These are phyloP conservation scores for Xerocomus minutiporus DNA, from an alignment of 1,284 basidiomycete genomes.

Conservation along the genomic window DNA sequence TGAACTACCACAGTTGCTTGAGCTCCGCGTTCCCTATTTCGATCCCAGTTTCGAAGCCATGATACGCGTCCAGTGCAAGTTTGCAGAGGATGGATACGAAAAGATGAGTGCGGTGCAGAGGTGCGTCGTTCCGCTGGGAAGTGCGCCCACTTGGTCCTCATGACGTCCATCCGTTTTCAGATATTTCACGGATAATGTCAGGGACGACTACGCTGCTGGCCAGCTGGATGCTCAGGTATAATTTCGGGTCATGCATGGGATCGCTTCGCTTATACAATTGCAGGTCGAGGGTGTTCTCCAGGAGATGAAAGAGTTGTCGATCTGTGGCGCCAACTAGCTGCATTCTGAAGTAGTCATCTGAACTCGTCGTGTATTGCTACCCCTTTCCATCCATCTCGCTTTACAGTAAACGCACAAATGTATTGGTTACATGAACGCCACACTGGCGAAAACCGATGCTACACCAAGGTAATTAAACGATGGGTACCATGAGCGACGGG, in stretches of 20 bases:
- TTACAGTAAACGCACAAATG: constrained; percentile 7
- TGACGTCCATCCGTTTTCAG: constrained; percentile 33
- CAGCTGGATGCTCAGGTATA: constrained; percentile 88
- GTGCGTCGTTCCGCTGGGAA: constrained; percentile 34
- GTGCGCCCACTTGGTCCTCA: not conserved
- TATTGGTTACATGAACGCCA: constrained; percentile 14
- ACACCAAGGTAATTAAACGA: constrained; percentile 20
- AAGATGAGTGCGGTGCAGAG: constrained; percentile 95
- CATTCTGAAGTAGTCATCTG: not conserved
- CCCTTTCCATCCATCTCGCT: constrained; percentile 1
- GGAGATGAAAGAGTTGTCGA: constrained; percentile 95
- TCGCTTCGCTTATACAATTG: constrained; percentile 4
- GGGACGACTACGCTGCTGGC: constrained; percentile 96
- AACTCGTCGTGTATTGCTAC: constrained; percentile 11
- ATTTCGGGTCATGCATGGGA: not conserved
- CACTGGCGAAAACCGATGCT: constrained; percentile 15
- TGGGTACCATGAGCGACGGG: not conserved
- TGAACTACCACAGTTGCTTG: constrained; percentile 90
- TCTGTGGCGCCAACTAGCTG: constrained; percentile 62
- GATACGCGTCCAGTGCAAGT: constrained; percentile 96
- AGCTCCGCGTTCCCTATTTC: constrained; percentile 94
- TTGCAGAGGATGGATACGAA: constrained; percentile 97
- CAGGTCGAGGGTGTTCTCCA: constrained; percentile 87
- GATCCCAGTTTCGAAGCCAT: constrained; percentile 99
- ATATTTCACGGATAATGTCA: constrained; percentile 86